Conservation (phyloP, 1,284 basidiomycete species). For the Chiua sp. region DNA sequence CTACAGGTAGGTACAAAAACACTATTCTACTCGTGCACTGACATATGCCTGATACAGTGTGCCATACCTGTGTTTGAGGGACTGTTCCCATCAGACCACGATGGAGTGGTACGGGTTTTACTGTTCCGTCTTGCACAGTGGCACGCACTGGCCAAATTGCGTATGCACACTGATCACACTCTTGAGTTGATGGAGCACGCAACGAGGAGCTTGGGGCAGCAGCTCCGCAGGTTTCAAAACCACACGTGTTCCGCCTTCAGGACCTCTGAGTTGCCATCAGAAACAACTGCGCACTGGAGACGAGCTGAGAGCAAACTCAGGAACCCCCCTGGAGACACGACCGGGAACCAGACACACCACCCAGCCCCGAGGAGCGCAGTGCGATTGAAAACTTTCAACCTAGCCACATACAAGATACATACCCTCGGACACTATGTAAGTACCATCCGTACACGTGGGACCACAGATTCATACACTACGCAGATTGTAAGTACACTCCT, state of each 20-base stretch:
- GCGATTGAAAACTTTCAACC: conserved; percentile 22
- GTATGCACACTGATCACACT: conserved; percentile 21
- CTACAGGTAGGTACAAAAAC: too few species aligned
- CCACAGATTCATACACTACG: background rate
- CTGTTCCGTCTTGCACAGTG: conserved; percentile 21
- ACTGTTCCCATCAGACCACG: conserved; percentile 24
- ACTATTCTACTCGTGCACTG: too few species aligned
- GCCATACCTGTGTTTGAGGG: conserved; percentile 31
- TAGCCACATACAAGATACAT: conserved; percentile 1
- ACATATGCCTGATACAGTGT: conserved; percentile 22
- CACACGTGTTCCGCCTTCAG: background rate
- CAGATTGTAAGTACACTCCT: conserved; percentile 1
- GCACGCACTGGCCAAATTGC: conserved; percentile 34
- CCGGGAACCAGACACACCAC: background rate
- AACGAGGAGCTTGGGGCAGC: background rate
- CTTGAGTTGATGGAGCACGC: background rate
- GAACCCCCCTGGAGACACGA: too few species aligned
- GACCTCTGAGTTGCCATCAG: conserved; percentile 12
- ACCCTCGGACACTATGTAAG: background rate
- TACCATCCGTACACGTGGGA: background rate
- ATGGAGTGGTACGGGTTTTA: conserved; percentile 12
- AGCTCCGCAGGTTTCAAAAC: conserved; percentile 12
- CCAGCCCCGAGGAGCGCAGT: too few species aligned
- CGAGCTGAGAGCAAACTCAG: background rate
- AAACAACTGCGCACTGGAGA: background rate